Conservation (phyloP, 352 stramenopile genomes). For the Phytophthora podocarpi region DNA sequence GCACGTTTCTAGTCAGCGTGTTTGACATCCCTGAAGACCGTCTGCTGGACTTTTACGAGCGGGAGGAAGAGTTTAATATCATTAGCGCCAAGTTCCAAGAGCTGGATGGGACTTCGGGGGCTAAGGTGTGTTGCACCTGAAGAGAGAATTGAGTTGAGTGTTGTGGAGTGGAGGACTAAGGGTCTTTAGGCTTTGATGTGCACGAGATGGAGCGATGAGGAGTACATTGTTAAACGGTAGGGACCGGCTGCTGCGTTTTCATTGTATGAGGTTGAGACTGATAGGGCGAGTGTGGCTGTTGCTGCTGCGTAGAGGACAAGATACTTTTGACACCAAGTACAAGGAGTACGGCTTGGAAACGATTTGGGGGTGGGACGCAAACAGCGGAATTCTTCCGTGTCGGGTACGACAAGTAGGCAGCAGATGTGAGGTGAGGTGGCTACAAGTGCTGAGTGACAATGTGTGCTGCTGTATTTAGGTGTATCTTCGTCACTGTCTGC, state of each 20-base stretch:
- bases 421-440: too few species aligned
- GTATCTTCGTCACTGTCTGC: slow-evolving; percentile 93
- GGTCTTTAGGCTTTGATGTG: slow-evolving; percentile 78
- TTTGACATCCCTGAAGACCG: slow-evolving; percentile 67
- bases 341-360: slow-evolving; percentile 82
- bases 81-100: slow-evolving; percentile 77
- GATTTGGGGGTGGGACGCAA: slow-evolving; percentile 89
- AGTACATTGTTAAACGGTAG: slow-evolving; percentile 72
- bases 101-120: slow-evolving; percentile 44
- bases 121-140: slow-evolving; percentile 27
- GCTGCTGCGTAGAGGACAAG: slow-evolving; percentile 60
- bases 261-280: neutral
- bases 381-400: slow-evolving; percentile 90
- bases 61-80: slow-evolving; percentile 91
- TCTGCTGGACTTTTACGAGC: slow-evolving; percentile 75
- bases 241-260: neutral
- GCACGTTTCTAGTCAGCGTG: slow-evolving; percentile 72
- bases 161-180: neutral
- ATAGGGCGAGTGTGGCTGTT: neutral
- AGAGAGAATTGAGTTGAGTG: neutral
- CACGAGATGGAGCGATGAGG: slow-evolving; percentile 85
- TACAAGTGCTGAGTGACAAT: too few species aligned
- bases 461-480: slow-evolving; percentile 37
- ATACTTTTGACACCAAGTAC: slow-evolving; percentile 87
- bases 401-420: slow-evolving; percentile 38